A percentile compares a stretch with the other conserved stretches of the same genome.
These are phyloP conservation scores for Fusarium subtropicale DNA, from an alignment of 2,329 filamentous ascomycete species.

Conservation along the genomic window DNA sequence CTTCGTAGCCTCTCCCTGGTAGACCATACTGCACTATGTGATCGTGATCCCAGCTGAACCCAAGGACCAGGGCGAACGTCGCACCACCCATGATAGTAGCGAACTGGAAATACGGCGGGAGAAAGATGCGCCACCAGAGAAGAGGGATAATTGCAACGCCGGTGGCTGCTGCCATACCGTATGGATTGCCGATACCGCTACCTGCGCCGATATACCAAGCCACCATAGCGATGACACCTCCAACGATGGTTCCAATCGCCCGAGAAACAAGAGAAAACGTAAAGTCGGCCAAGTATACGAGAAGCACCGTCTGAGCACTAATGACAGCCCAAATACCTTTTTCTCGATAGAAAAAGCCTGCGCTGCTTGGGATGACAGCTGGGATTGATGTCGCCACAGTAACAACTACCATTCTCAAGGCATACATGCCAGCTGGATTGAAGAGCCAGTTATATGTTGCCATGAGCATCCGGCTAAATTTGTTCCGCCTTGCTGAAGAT, in stretches of 20 bases:
- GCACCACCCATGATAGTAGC: conserved; percentile 50
- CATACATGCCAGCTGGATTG: conserved; percentile 59
- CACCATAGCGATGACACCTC: conserved; percentile 59
- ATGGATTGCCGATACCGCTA: conserved; percentile 60
- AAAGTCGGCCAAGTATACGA: conserved; percentile 64
- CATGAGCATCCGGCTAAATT: conserved; percentile 44
- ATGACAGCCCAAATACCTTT: conserved; percentile 65
- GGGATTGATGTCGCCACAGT: conserved; percentile 59
- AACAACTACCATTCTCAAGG: conserved; percentile 60
- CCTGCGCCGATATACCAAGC: conserved; percentile 66
- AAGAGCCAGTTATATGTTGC: conserved; percentile 56
- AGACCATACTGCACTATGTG: conserved; percentile 59
- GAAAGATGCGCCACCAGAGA: conserved; percentile 53
- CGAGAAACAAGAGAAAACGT: conserved; percentile 58
- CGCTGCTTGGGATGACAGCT: conserved; percentile 54
- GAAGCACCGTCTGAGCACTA: conserved; percentile 61
- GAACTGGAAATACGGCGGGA: conserved; percentile 46
- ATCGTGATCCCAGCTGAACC: conserved; percentile 60
- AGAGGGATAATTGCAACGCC: conserved; percentile 52
- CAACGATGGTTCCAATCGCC: conserved; percentile 57
- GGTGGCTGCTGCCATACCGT: conserved; percentile 61
- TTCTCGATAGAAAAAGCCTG: conserved; percentile 64
- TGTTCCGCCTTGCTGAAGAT: conserved; percentile 25
- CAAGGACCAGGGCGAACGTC: conserved; percentile 58
- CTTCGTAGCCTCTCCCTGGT: conserved; percentile 59